Conservation (phyloP, 1,284 basidiomycete genomes). For the Moesziomyces sp. region DNA sequence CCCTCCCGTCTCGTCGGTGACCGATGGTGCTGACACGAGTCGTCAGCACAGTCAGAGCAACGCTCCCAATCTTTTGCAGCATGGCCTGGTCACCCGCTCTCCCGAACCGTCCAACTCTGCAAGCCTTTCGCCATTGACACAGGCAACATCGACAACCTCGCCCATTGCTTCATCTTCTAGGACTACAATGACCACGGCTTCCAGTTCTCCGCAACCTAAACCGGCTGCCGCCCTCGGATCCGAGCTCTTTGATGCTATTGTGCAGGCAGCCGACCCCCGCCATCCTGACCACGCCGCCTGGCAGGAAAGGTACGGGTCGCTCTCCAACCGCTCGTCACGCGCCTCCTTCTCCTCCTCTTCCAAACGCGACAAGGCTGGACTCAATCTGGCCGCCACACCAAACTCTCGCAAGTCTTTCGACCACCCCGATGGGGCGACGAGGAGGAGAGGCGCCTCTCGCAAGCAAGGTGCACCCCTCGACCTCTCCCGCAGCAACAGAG, state of each 20-base stretch:
- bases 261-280: constrained; percentile 39
- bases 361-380: constrained; percentile 14
- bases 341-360: constrained; percentile 18
- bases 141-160: too few species aligned
- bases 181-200: neutral
- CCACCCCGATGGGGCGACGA: constrained; percentile 9
- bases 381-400: constrained; percentile 4
- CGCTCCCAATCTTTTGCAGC: neutral
- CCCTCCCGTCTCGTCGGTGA: neutral
- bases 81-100: neutral
- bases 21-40: neutral
- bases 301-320: constrained; percentile 26
- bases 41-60: neutral
- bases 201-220: constrained; percentile 5
- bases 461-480: constrained; percentile 7
- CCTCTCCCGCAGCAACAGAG: constrained; percentile 5
- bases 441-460: constrained; percentile 18
- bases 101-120: neutral
- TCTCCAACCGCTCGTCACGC: constrained; percentile 25
- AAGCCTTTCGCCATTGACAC: too few species aligned
- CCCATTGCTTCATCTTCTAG: neutral
- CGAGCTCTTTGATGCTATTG: constrained; percentile 42
- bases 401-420: constrained; percentile 25
- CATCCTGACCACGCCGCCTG: constrained; percentile 44
- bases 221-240: constrained; percentile 17